Evolutionary conservation across 2,329 filamentous ascomycete species (phyloP).

Genomic region (Grosmannia huntii): DNA sequence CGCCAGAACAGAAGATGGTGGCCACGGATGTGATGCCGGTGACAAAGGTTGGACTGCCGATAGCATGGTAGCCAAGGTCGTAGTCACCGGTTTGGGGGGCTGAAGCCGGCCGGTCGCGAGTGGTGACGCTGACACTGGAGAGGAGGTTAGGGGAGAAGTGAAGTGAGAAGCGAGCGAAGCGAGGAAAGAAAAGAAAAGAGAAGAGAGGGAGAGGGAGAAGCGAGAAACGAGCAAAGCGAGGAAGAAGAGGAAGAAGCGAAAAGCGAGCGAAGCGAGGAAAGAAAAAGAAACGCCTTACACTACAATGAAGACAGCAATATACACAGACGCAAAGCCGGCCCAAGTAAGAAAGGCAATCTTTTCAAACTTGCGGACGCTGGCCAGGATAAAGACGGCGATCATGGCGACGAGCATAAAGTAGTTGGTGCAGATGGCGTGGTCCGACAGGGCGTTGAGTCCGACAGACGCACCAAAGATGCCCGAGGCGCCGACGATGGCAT

Average conservation of each 20-base stretch:
- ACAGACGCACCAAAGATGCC: constrained; percentile 49
- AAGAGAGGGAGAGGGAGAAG: not conserved
- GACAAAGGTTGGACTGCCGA: constrained; percentile 39
- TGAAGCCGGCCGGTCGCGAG: constrained; percentile 22
- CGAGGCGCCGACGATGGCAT: constrained; percentile 19
- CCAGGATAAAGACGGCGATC: constrained; percentile 31
- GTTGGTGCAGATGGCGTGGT: constrained; percentile 9
- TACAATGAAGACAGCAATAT: constrained; percentile 42
- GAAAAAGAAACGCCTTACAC: constrained; percentile 15
- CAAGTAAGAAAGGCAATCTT: constrained; percentile 35
- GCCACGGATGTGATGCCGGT: constrained; percentile 45
- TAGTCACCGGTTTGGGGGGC: constrained; percentile 25
- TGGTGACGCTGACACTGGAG: constrained; percentile 25
- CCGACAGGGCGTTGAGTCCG: constrained; percentile 45
- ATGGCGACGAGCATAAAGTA: constrained; percentile 45
- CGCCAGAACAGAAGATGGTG: constrained; percentile 42
- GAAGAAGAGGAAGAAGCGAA: too few relatives aligned
- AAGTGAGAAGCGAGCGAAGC: not conserved
- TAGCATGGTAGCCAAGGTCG: constrained; percentile 29
- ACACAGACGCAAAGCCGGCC: constrained; percentile 42
- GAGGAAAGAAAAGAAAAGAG: not conserved
- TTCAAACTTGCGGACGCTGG: constrained; percentile 30
- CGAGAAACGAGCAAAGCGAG: too few relatives aligned
- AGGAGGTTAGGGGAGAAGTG: not conserved
- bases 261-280: too few relatives aligned